These are phyloP conservation scores for Aspergillus sp. DNA, from an alignment of 2,329 filamentous ascomycete genomes.

Conservation along the genomic window DNA sequence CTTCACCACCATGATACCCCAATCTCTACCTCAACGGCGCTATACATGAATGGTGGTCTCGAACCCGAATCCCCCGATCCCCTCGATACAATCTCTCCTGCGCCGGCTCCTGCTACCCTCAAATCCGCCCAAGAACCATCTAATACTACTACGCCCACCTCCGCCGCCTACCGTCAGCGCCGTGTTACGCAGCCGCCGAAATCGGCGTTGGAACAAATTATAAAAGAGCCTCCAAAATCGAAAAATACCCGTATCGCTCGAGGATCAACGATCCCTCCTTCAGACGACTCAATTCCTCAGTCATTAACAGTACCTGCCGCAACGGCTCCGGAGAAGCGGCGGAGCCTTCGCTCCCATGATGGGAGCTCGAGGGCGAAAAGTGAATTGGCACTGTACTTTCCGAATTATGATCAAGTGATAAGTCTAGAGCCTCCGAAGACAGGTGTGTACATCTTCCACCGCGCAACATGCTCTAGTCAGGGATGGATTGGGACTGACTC, in stretches of 20 bases:
- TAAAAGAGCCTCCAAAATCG: background rate
- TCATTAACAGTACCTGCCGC: background rate
- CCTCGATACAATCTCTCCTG: conserved; percentile 25
- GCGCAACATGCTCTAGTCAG: background rate
- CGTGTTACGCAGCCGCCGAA: conserved; percentile 1
- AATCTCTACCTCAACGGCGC: conserved; percentile 13
- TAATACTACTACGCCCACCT: conserved; percentile 5
- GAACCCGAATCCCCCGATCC: conserved; percentile 31
- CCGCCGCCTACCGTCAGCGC: conserved; percentile 11
- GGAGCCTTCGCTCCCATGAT: conserved; percentile 84
- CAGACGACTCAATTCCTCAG: background rate
- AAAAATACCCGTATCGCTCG: background rate
- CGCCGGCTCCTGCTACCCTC: conserved; percentile 4
- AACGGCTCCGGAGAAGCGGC: conserved; percentile 51
- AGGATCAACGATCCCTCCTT: background rate
- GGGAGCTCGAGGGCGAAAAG: conserved; percentile 81
- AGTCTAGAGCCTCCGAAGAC: conserved; percentile 77
- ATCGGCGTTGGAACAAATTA: background rate
- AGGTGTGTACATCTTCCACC: conserved; percentile 51
- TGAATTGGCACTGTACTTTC: conserved; percentile 86
- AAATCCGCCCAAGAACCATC: conserved; percentile 3
- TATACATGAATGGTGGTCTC: conserved; percentile 22
- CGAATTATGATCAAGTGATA: conserved; percentile 92
- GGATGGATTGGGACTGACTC: background rate
- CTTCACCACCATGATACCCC: conserved; percentile 19